These are phyloP conservation scores for Suillus subluteus DNA, from an alignment of 768 basidiomycete species.

Conservation along the genomic window DNA sequence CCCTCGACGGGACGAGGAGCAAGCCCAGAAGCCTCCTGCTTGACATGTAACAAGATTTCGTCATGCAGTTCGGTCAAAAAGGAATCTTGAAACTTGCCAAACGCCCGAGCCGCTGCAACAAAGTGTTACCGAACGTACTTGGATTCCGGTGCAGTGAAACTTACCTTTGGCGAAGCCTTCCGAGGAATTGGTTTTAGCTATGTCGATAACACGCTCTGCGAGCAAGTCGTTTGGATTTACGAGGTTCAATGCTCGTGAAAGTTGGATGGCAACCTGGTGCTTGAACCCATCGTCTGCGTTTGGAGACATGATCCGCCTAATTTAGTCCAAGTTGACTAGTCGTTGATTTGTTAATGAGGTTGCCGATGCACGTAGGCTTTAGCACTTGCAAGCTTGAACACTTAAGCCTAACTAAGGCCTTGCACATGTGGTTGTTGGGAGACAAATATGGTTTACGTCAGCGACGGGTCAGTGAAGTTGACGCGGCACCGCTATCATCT, in stretches of 20 bases:
- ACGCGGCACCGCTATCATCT: too few species aligned
- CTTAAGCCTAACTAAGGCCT: neutral
- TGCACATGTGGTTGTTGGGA: neutral
- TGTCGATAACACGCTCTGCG: slow-evolving; percentile 76
- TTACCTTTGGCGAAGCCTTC: slow-evolving; percentile 72
- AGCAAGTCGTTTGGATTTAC: slow-evolving; percentile 85
- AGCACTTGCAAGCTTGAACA: neutral
- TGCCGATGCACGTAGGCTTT: neutral
- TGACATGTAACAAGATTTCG: slow-evolving; percentile 74
- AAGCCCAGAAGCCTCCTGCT: slow-evolving; percentile 60
- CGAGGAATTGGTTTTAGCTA: slow-evolving; percentile 69
- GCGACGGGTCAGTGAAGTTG: neutral
- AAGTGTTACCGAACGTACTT: slow-evolving; percentile 7
- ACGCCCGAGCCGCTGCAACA: slow-evolving; percentile 68
- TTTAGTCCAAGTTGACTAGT: neutral
- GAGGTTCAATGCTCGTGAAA: slow-evolving; percentile 79
- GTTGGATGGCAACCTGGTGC: slow-evolving; percentile 74
- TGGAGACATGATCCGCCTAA: neutral
- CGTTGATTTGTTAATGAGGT: neutral
- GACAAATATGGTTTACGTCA: slow-evolving; percentile 4
- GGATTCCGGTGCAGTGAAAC: slow-evolving; percentile 17
- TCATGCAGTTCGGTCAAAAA: slow-evolving; percentile 79
- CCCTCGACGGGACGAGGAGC: slow-evolving; percentile 63
- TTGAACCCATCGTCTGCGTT: slow-evolving; percentile 45
- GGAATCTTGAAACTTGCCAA: slow-evolving; percentile 85